Conservation (phyloP, 1,139 yeast species). For the Casaregolazyma lundiana region DNA sequence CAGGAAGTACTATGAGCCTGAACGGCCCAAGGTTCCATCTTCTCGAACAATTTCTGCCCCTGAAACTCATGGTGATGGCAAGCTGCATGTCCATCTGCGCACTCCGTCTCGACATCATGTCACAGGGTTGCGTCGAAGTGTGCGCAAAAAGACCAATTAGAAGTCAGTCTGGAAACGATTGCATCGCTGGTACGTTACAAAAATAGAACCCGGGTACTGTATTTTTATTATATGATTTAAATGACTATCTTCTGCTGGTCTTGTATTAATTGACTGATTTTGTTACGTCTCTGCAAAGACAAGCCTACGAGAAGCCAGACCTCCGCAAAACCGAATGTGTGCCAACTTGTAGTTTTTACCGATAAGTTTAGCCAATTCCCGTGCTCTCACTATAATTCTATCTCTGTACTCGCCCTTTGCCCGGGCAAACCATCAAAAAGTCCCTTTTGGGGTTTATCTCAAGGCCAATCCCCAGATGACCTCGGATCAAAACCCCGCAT, state of each 20-base stretch:
- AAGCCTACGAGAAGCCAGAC: no score
- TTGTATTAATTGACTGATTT: no score
- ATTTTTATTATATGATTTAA: background rate
- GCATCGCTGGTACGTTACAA: background rate
- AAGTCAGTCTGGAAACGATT: background rate
- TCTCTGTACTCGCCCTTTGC: no score
- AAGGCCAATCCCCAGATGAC: no score
- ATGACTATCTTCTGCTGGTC: background rate
- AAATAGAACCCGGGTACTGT: background rate
- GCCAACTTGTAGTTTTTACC: no score
- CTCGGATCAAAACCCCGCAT: constrained; percentile 2
- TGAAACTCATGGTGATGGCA: constrained; percentile 1
- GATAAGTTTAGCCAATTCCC: no score
- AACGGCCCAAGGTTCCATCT: background rate
- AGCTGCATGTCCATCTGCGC: constrained; percentile 5
- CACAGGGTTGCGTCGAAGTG: background rate
- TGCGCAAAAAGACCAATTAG: background rate
- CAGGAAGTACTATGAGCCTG: constrained; percentile 4
- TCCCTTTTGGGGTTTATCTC: no score
- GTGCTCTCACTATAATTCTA: no score
- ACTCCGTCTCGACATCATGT: constrained; percentile 5
- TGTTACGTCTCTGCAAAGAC: no score
- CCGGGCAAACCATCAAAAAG: no score
- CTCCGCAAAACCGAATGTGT: no score
- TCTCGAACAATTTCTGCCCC: constrained; percentile 1